phyloP scores from a whole-genome alignment of 495 filamentous ascomycete species.

The Trichoderma reesei region DNA sequence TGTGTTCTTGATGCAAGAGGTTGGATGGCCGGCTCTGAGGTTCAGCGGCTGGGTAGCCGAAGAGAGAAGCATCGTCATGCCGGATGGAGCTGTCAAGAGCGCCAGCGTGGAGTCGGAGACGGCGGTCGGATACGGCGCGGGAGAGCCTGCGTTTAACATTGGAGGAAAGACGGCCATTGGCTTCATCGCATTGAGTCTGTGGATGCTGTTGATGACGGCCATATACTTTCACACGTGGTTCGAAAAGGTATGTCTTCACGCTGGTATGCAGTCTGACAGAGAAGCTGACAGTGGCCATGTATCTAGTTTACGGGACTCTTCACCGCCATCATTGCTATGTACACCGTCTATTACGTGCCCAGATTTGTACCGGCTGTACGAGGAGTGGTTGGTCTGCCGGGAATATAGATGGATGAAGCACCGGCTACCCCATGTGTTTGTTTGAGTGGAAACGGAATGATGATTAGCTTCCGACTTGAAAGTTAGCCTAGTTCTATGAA shows the following conservation, averaged over 20 bases:
- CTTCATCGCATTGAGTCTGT: constrained; percentile 58
- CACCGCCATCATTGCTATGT: constrained; percentile 59
- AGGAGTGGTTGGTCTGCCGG: constrained; percentile 63
- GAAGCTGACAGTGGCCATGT: constrained; percentile 15
- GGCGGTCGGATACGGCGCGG: constrained; percentile 16
- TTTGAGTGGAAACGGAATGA: neutral
- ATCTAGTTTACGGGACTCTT: constrained; percentile 61
- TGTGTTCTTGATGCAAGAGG: constrained; percentile 69
- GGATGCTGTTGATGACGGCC: constrained; percentile 97
- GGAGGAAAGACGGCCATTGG: constrained; percentile 40
- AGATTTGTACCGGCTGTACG: constrained; percentile 53
- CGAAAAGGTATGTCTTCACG: constrained; percentile 63
- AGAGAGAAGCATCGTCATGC: constrained; percentile 49
- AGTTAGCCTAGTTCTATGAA: too few relatives aligned
- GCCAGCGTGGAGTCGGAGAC: constrained; percentile 30
- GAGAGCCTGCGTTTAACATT: constrained; percentile 25
- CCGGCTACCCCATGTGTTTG: too few relatives aligned
- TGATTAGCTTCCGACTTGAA: neutral
- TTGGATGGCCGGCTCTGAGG: constrained; percentile 49
- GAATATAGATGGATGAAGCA: constrained; percentile 45
- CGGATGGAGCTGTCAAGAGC: constrained; percentile 47
- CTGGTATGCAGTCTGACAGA: neutral
- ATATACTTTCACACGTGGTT: constrained; percentile 98
- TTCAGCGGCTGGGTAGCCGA: constrained; percentile 30
- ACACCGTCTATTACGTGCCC: constrained; percentile 68